Evolutionary conservation across 495 filamentous ascomycete species (phyloP), one percentile per base, ranked within the genome.

Genomic region (Aspergillus avenaceus): DNA sequence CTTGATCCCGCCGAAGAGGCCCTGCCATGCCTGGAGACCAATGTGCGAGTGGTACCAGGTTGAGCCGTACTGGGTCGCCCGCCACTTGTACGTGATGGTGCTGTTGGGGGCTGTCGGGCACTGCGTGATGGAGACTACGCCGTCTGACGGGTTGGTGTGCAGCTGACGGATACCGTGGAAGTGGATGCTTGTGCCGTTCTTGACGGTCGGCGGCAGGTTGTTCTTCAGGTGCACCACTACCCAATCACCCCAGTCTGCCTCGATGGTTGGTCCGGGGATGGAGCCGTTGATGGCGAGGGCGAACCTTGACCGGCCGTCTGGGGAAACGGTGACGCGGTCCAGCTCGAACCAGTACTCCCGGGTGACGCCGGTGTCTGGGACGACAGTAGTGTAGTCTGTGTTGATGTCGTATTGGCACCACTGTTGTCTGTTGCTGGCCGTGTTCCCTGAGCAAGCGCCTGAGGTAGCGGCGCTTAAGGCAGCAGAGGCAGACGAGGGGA

Each of bases 11-110:
- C 64, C 64, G 22, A 58, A 53, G 1, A 73, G 49, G 29, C 71
- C 66, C 40, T 69, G 59, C 60, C 66, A 70, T 0, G 86, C 76
- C 1, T 85, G 86, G 79, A 76, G 41, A 77, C 87, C 70, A 12
- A 76, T 73, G 55, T 90, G 87, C 0, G 84, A 86, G 62, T 91
- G 86, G 56, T 90, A 91, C 88, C 88, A 91, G 61, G 87, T 87
- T 0, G 84, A 84, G 8, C 87, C 87, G 9, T 82, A 81, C 62
- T 89, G 83, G 32, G 81, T 69, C 54, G 87, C 86, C 9, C 81
- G 82, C 65, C 90, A 91, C 56, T 84, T 79, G 58, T 91, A 90
- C 8, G 77, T 86, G 44, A 87, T 80, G 19, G 69, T 77, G 28
- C 63, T 56, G 13, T 82, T 84, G 0, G 86, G 82, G 8, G 78